Evolutionary conservation across 257 asterid genomes (phyloP), one percentile per base, ranked within the genome.

Genomic region (Lantana camara): DNA sequence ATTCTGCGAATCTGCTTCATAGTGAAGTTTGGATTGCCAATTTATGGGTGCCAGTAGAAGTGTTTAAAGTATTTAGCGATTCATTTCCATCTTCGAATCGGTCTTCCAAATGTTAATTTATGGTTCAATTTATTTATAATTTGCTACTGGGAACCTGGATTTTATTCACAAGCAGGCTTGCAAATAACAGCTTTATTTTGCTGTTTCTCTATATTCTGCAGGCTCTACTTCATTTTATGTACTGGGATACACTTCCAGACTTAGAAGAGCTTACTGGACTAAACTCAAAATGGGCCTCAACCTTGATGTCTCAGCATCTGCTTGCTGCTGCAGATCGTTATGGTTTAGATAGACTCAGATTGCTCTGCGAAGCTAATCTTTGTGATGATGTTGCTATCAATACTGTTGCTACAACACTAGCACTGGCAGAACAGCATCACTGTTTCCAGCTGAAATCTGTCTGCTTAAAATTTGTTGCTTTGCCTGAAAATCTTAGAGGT

Each of bases 301-400:
- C 95, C 17, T 82, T 93, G 88, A 90, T 93, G 92, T 84, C 86
- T 69, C 99, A 93, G 68, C 99, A 93, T 80, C 70, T 93, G 60
- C 95, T 93, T 79, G 99, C 96, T 24, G 99, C 97, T 55, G 94
- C 99, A 59, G 99, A 93, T 75, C 81, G 84, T 14, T 90, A 93
- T 77, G 95, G 97, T 59, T 73, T 93, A 73, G 95, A 93, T 58
- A 85, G 97, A 80, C 90, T 93, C 54, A 75, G 95, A 73, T 69
- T 90, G 81, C 87, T 90, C n/a, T 93, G 96, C 22, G 99, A 93
- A 80, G 85, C 95, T 27, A 84, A 57, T 19, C 85, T 93, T 32
- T 85, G 97, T 45, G 87, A 79, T 63, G 89, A 85, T 37, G 90
- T 90, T 52, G 95, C 99, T 40, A 90, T 93, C 35, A 93, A 93